Evolutionary conservation across 139 green algal genomes (phyloP).

Genomic region (Chlorella sp.): DNA sequence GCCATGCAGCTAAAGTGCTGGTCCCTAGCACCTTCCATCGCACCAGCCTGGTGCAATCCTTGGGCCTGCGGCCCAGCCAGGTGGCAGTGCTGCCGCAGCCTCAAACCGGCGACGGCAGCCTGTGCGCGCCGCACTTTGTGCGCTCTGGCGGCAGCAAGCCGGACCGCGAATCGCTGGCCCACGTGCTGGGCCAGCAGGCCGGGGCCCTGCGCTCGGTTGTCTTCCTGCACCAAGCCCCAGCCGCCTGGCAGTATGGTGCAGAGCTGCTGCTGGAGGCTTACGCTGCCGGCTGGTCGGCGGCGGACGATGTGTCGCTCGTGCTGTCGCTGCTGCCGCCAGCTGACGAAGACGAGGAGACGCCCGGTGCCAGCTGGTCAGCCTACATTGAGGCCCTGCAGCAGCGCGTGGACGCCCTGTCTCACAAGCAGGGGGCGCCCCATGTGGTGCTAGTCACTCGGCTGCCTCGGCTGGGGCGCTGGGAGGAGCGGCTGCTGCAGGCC

Average conservation of each 20-base stretch:
- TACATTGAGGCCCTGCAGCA: not conserved
- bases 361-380: not conserved
- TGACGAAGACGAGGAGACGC: not conserved
- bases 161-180: too few relatives aligned
- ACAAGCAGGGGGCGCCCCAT: not conserved
- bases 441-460: not conserved
- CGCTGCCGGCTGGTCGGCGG: not conserved
- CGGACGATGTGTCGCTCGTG: not conserved
- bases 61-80: not conserved
- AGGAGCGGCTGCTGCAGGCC: not conserved
- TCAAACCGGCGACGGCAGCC: not conserved
- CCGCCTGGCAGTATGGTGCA: not conserved
- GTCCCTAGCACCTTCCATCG: not conserved
- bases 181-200: too few relatives aligned
- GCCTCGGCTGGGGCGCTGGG: constrained; percentile 1
- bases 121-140: not conserved
- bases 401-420: not conserved
- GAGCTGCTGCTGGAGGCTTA: not conserved
- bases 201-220: not conserved
- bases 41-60: not conserved
- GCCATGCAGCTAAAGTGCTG: not conserved
- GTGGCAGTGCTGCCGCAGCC: constrained; percentile 1
- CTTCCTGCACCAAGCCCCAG: not conserved
- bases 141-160: too few relatives aligned
- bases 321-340: not conserved